phyloP scores from a whole-genome alignment of 208 protist species.

The Phytomonas francai region DNA sequence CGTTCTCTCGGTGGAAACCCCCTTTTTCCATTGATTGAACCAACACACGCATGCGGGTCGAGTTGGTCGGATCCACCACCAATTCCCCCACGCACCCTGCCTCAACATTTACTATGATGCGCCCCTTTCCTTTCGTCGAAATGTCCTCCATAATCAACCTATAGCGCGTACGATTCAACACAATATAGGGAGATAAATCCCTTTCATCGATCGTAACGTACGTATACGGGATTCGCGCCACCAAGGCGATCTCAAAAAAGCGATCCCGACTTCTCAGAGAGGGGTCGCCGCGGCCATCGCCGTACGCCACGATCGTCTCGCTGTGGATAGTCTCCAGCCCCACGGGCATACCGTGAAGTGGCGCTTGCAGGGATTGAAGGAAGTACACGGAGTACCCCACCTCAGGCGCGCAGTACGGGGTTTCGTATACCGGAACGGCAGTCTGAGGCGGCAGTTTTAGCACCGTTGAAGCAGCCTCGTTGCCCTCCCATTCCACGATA shows the following conservation, averaged over 20 bases:
- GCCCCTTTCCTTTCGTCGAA: conserved; percentile 24
- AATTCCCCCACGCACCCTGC: conserved; percentile 44
- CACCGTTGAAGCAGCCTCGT: conserved; percentile 7
- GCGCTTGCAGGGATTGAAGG: conserved; percentile 31
- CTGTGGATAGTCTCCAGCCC: conserved; percentile 69
- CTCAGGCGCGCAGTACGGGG: conserved; percentile 26
- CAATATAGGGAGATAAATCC: conserved; percentile 43
- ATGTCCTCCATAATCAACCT: conserved; percentile 43
- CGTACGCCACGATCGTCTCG: conserved; percentile 58
- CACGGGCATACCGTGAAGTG: conserved; percentile 60
- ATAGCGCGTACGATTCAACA: conserved; percentile 67
- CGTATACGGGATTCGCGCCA: conserved; percentile 60
- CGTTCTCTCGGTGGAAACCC: conserved; percentile 2
- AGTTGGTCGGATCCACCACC: conserved; percentile 37
- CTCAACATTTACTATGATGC: conserved; percentile 40
- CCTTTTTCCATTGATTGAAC: conserved; percentile 3
- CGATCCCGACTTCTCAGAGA: conserved; percentile 24
- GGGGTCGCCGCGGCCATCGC: conserved; percentile 8
- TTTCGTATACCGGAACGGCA: conserved; percentile 46
- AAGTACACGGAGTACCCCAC: conserved; percentile 65
- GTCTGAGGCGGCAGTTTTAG: conserved; percentile 28
- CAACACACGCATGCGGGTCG: conserved; percentile 23
- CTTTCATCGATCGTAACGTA: conserved; percentile 71
- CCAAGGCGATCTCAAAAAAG: conserved; percentile 63
- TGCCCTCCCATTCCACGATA: conserved; percentile 2